Evolutionary conservation across 129 eudicot species (phyloP).

Genomic region (Lactuca saligna): DNA sequence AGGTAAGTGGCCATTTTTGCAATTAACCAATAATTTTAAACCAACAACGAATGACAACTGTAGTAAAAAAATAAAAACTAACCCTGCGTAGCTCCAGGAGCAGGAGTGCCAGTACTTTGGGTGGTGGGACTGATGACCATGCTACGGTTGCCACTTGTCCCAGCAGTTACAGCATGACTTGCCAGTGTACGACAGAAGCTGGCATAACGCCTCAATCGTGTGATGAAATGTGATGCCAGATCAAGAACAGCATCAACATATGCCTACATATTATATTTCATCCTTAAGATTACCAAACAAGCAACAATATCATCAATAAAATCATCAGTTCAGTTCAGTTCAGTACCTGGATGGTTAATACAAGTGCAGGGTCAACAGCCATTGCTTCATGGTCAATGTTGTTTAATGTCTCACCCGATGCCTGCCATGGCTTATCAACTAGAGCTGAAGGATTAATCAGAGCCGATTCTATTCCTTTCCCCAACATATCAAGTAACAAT

Average conservation of each 20-base stretch:
- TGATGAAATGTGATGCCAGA: slow-evolving; percentile 93
- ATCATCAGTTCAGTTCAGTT: too few relatives aligned
- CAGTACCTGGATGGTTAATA: slow-evolving; percentile 87
- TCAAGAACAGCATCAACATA: slow-evolving; percentile 98
- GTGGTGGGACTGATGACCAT: slow-evolving; percentile 96
- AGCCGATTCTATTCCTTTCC: slow-evolving; percentile 98
- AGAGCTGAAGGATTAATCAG: slow-evolving; percentile 86
- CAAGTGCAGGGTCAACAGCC: slow-evolving; percentile 97
- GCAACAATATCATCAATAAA: too few relatives aligned
- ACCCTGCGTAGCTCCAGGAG: slow-evolving; percentile 73
- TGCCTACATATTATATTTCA: slow-evolving; percentile 53
- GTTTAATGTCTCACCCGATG: slow-evolving; percentile 78
- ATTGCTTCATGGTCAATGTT: slow-evolving; percentile 78
- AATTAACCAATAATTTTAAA: too few relatives aligned
- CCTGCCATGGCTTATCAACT: slow-evolving; percentile 89
- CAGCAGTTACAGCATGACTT: slow-evolving; percentile 89
- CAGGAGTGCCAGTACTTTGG: slow-evolving; percentile 71
- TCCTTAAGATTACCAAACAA: too few relatives aligned
- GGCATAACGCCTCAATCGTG: slow-evolving; percentile 95
- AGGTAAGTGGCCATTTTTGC: too few relatives aligned
- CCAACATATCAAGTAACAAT: slow-evolving; percentile 90
- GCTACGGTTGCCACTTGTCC: slow-evolving; percentile 81
- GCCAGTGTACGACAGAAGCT: slow-evolving; percentile 99
- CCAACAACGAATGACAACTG: neutral
- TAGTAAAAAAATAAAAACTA: slow-evolving; percentile 21